Percentiles rank a stretch among this genome's conserved stretches.
Evolutionary conservation across 768 basidiomycete genomes (phyloP).

Genomic region (Tephrocybe sp.): DNA sequence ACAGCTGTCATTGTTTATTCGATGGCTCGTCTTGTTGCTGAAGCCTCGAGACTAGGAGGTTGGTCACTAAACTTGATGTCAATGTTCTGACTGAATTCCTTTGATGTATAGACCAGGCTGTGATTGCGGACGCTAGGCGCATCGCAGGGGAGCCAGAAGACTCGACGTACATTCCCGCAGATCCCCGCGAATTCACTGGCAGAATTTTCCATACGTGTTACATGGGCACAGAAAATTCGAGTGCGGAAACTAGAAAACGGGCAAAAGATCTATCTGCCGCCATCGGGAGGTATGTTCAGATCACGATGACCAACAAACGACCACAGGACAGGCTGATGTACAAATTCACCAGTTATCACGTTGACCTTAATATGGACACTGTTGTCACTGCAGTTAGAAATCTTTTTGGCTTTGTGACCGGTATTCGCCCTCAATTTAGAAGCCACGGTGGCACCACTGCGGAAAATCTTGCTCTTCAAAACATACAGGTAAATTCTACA

Average conservation of each 20-base stretch:
- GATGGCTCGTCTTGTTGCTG: slow-evolving; percentile 90
- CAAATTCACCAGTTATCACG: slow-evolving; percentile 68
- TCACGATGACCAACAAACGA: background rate
- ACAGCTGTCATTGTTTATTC: slow-evolving; percentile 95
- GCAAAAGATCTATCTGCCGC: slow-evolving; percentile 86
- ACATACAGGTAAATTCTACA: slow-evolving; percentile 70
- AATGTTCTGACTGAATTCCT: background rate
- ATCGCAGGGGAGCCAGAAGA: slow-evolving; percentile 83
- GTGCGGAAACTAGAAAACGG: slow-evolving; percentile 76
- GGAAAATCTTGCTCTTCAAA: slow-evolving; percentile 96
- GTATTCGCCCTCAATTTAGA: slow-evolving; percentile 61
- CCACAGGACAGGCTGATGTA: background rate
- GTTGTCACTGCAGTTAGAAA: slow-evolving; percentile 82
- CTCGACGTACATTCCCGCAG: slow-evolving; percentile 81
- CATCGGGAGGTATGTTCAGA: slow-evolving; percentile 79
- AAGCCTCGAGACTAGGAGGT: slow-evolving; percentile 78
- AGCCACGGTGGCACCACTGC: slow-evolving; percentile 83
- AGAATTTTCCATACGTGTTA: slow-evolving; percentile 97
- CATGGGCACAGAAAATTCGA: slow-evolving; percentile 99
- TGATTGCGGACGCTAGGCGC: slow-evolving; percentile 87
- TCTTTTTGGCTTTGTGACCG: slow-evolving; percentile 83
- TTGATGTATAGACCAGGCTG: slow-evolving; percentile 47
- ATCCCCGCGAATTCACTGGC: slow-evolving; percentile 82
- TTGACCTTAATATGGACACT: slow-evolving; percentile 94
- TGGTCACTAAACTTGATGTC: background rate